Evolutionary conservation across 208 protist species (phyloP).

Genomic region (Leishmania tropica): DNA sequence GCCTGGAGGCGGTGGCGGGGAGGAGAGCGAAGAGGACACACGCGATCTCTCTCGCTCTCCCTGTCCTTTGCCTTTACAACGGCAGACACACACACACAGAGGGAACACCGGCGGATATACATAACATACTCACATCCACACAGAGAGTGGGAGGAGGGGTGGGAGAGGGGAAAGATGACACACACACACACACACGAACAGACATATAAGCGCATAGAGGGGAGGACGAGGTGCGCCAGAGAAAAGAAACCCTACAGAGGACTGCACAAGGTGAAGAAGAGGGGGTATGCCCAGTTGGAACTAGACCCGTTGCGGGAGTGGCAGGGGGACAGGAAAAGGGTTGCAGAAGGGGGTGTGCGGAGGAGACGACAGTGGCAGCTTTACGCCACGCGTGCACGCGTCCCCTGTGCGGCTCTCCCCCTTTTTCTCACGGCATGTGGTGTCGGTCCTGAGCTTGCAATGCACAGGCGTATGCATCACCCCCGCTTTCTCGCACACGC

Average conservation of each 20-base stretch:
- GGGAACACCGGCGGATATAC: background rate
- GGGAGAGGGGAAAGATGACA: too few relatives aligned
- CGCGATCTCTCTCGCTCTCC: background rate
- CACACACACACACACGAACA: too few relatives aligned
- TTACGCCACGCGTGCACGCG: background rate
- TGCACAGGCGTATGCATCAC: background rate
- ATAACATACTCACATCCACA: background rate
- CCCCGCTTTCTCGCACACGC: background rate
- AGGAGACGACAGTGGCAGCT: background rate
- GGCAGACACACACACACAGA: background rate
- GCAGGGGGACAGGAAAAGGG: background rate
- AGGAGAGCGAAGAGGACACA: background rate
- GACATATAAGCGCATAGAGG: too few relatives aligned
- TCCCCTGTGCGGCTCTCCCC: background rate
- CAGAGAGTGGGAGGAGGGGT: background rate
- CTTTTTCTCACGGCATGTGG: background rate
- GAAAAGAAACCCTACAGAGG: background rate
- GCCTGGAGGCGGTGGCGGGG: background rate
- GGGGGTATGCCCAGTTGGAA: too few relatives aligned
- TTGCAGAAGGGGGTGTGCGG: background rate
- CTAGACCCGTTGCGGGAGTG: background rate
- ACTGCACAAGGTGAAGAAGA: background rate
- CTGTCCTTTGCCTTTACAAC: too few relatives aligned
- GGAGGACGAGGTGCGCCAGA: background rate
- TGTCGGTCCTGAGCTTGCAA: background rate